A percentile compares a stretch with the other conserved stretches of the same genome.
Evolutionary conservation across 345 rosid species (phyloP).

Genomic region (Lepidium sativum): DNA sequence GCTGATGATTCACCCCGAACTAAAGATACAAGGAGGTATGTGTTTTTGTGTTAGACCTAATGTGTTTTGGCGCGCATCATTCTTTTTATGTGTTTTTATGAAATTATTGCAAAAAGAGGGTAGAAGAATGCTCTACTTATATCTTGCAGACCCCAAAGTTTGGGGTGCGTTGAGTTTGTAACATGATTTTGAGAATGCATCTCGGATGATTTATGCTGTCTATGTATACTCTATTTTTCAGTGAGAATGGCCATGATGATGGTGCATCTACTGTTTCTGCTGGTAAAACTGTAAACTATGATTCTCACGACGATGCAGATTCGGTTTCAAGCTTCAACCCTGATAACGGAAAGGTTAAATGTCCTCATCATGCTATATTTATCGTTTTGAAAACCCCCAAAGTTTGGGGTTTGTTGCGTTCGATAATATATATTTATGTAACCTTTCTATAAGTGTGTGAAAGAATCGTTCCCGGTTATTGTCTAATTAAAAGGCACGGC

Average conservation of each 20-base stretch:
- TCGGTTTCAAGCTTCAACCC: slow-evolving; percentile 60
- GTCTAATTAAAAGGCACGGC: neutral
- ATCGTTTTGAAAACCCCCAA: neutral
- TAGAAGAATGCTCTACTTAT: too few species aligned
- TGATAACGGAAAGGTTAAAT: slow-evolving; percentile 42
- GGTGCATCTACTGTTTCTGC: slow-evolving; percentile 46
- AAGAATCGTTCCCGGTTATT: neutral
- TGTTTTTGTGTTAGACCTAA: neutral
- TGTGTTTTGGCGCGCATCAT: neutral
- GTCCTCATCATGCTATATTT: neutral
- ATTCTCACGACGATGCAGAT: slow-evolving; percentile 53
- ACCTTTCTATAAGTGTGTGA: neutral
- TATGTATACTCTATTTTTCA: slow-evolving; percentile 24
- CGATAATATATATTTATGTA: neutral
- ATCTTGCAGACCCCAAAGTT: too few species aligned
- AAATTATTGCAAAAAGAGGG: neutral
- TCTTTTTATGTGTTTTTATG: neutral
- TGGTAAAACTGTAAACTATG: slow-evolving; percentile 51
- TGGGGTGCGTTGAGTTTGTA: too few species aligned
- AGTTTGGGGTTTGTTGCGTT: neutral
- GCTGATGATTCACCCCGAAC: slow-evolving; percentile 48
- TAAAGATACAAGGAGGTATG: slow-evolving; percentile 44
- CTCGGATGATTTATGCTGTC: neutral
- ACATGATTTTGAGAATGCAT: neutral
- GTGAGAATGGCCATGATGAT: slow-evolving; percentile 48